Evolutionary conservation across 2,329 filamentous ascomycete species (phyloP).

Genomic region (Aspergillus pseudoviridinutans): DNA sequence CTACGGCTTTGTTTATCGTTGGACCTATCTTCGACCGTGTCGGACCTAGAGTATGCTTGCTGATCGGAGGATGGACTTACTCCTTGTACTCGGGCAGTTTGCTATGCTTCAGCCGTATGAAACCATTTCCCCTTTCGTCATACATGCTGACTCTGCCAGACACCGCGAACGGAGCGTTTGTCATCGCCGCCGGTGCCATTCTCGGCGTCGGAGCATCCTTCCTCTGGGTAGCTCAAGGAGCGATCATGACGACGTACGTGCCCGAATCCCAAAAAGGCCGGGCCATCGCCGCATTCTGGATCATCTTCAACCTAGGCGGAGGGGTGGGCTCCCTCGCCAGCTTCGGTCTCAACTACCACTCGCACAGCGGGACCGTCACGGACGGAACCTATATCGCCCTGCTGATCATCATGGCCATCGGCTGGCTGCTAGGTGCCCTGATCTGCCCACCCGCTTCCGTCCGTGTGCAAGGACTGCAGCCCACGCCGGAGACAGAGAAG

Average conservation of each 20-base stretch:
- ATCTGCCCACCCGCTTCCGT: constrained; percentile 48
- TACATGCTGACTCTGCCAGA: constrained; percentile 13
- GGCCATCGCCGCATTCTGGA: constrained; percentile 44
- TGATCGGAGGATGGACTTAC: constrained; percentile 47
- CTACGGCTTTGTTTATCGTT: constrained; percentile 43
- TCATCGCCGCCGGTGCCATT: constrained; percentile 44
- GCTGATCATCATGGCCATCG: constrained; percentile 47
- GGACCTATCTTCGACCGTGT: constrained; percentile 44
- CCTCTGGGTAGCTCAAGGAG: constrained; percentile 47
- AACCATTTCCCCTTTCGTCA: neutral
- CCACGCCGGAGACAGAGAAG: constrained; percentile 38
- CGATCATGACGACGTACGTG: constrained; percentile 49
- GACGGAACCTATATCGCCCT: constrained; percentile 51
- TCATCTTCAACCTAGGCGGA: constrained; percentile 47
- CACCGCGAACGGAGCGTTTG: constrained; percentile 40
- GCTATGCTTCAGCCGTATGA: constrained; percentile 41
- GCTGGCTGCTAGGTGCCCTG: constrained; percentile 47
- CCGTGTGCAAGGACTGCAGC: constrained; percentile 35
- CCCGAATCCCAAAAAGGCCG: constrained; percentile 42
- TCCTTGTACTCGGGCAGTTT: constrained; percentile 45
- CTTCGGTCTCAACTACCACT: constrained; percentile 45
- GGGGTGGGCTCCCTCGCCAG: constrained; percentile 43
- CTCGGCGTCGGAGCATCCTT: constrained; percentile 46
- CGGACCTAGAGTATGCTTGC: constrained; percentile 41
- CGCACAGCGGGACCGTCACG: constrained; percentile 43